Conservation (phyloP, 2,329 filamentous ascomycete species). For the Cladophialophora psammophila region DNA sequence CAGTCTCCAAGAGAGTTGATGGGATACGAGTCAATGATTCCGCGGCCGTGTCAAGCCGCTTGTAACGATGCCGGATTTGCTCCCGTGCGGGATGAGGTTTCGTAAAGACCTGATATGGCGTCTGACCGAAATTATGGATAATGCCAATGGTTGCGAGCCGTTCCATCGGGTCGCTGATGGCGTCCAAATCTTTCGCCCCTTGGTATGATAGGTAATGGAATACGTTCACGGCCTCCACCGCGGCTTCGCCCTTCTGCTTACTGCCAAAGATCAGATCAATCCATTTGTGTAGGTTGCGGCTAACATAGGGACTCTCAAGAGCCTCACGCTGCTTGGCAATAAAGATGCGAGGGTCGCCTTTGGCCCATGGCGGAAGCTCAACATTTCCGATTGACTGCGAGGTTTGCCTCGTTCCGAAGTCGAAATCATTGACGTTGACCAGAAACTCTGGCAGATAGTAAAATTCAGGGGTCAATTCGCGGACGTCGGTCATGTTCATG, state of each 20-base stretch:
- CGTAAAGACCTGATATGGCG: slow-evolving; percentile 91
- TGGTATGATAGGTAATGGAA: slow-evolving; percentile 97
- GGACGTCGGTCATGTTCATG: slow-evolving; percentile 90
- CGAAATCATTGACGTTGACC: slow-evolving; percentile 91
- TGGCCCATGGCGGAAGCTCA: slow-evolving; percentile 92
- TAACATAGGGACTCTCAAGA: slow-evolving; percentile 90
- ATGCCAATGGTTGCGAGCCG: slow-evolving; percentile 89
- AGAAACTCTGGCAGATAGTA: slow-evolving; percentile 96
- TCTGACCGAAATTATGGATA: slow-evolving; percentile 98
- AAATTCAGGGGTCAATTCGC: slow-evolving; percentile 95
- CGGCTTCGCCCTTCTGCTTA: slow-evolving; percentile 92
- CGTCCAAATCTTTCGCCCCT: slow-evolving; percentile 89
- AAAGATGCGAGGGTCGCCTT: slow-evolving; percentile 94
- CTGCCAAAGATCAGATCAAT: slow-evolving; percentile 94
- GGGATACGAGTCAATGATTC: slow-evolving; percentile 79
- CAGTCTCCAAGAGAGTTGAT: slow-evolving; percentile 69
- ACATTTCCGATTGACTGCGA: slow-evolving; percentile 84
- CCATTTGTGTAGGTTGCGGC: slow-evolving; percentile 88
- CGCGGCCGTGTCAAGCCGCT: slow-evolving; percentile 78
- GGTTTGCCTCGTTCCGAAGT: slow-evolving; percentile 88
- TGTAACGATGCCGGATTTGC: slow-evolving; percentile 67
- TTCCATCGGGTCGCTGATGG: slow-evolving; percentile 86
- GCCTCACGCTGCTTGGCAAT: slow-evolving; percentile 96
- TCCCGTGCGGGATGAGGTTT: slow-evolving; percentile 81
- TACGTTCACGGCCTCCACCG: slow-evolving; percentile 89